Evolutionary conservation across 2,329 filamentous ascomycete genomes (phyloP).

Genomic region (Colletotrichum sp.): DNA sequence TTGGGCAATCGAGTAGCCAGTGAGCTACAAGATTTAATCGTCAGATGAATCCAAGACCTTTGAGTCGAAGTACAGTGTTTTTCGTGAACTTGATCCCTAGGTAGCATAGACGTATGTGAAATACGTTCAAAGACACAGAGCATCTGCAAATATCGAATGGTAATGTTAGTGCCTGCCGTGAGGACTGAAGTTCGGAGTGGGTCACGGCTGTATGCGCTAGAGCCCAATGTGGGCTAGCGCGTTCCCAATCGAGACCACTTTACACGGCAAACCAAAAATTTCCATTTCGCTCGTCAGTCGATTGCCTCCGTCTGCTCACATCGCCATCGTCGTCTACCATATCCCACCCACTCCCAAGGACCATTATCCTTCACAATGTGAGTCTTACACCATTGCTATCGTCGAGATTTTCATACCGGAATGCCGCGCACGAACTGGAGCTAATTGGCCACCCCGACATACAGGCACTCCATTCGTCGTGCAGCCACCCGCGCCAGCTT

Average conservation of each 20-base stretch:
- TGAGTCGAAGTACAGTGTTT: neutral
- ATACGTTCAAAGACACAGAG: neutral
- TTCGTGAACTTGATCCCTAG: neutral
- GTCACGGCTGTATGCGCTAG: neutral
- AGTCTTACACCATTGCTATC: neutral
- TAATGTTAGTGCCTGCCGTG: neutral
- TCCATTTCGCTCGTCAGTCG: neutral
- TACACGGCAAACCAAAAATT: slow-evolving; percentile 8
- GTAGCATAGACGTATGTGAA: neutral
- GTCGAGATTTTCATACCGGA: neutral
- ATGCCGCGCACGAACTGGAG: neutral
- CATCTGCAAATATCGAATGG: neutral
- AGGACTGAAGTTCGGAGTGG: neutral
- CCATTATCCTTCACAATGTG: neutral
- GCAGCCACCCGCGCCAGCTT: slow-evolving; percentile 14
- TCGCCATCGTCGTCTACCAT: neutral
- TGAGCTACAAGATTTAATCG: neutral
- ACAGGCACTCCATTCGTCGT: slow-evolving; percentile 20
- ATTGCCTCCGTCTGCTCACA: neutral
- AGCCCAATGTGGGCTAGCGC: neutral
- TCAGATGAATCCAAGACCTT: neutral
- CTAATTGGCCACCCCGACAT: neutral
- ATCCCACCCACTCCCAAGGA: neutral
- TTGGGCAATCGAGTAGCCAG: neutral
- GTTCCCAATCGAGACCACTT: neutral